A percentile compares a stretch with the other conserved stretches of the same genome.
phyloP scores from a whole-genome alignment of 345 rosid genomes.

The Eucalyptus pumila region DNA sequence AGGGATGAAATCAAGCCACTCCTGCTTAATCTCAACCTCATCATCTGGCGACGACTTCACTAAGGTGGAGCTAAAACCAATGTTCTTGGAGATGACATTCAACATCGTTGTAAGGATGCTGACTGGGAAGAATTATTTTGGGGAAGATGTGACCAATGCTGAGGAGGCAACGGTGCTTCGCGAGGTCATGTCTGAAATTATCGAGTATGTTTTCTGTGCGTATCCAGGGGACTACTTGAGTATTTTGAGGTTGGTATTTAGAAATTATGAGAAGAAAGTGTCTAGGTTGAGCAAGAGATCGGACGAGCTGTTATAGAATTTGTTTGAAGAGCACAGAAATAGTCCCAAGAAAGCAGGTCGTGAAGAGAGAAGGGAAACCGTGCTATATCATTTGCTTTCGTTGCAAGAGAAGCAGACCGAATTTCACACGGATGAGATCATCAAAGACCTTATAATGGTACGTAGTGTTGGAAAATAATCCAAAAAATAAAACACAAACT shows the following conservation, averaged over 20 bases:
- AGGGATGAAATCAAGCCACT: constrained; percentile 10
- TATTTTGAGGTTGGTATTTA: constrained; percentile 10
- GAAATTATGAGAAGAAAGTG: neutral
- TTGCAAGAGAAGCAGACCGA: neutral
- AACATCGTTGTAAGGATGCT: neutral
- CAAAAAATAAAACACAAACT: no score
- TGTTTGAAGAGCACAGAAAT: neutral
- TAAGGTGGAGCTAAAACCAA: constrained; percentile 1
- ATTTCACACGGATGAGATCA: constrained; percentile 25
- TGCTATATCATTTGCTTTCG: constrained; percentile 27
- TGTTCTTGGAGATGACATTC: neutral
- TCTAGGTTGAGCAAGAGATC: constrained; percentile 1
- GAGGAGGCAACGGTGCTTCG: constrained; percentile 13
- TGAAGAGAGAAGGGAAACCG: neutral
- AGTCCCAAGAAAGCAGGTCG: no score
- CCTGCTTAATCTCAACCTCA: neutral
- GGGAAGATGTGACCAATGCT: constrained; percentile 1
- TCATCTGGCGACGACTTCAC: neutral
- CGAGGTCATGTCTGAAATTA: constrained; percentile 2
- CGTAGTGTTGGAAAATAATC: no score
- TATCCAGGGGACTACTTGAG: constrained; percentile 23
- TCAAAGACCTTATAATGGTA: constrained; percentile 37
- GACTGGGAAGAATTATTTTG: neutral
- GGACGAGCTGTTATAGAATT: constrained; percentile 14
- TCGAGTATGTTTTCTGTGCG: constrained; percentile 3